Percentiles rank a stretch among this genome's conserved stretches.
Evolutionary conservation across 331 rosid genomes (phyloP).

Genomic region (Erythrophleum ivorense): DNA sequence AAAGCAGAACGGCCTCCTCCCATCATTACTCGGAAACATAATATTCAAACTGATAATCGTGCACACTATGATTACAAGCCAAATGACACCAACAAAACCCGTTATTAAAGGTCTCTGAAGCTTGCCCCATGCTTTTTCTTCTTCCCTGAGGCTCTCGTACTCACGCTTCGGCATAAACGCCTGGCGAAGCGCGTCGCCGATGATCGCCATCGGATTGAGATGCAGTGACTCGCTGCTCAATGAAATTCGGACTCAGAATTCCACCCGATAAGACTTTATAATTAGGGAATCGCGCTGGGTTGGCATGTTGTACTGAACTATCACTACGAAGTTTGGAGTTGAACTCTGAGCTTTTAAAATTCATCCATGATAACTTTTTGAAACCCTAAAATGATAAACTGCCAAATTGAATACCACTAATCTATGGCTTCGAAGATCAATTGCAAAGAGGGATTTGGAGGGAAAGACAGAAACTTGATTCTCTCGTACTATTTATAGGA

Average conservation of each 20-base stretch:
- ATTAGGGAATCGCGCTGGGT: background rate
- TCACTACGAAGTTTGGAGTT: background rate
- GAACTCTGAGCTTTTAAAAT: conserved; percentile 34
- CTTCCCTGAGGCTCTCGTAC: conserved; percentile 84
- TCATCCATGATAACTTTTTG: background rate
- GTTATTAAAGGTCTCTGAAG: conserved; percentile 72
- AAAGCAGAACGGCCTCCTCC: conserved; percentile 72
- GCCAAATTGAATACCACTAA: background rate
- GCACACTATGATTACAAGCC: conserved; percentile 49
- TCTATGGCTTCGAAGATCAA: background rate
- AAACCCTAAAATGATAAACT: conserved; percentile 35
- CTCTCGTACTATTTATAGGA: background rate
- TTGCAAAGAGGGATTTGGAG: background rate
- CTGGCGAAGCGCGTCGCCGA: conserved; percentile 95
- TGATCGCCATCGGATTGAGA: conserved; percentile 62
- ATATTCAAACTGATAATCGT: conserved; percentile 68
- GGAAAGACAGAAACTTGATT: background rate
- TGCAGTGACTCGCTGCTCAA: conserved; percentile 1
- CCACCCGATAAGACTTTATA: background rate
- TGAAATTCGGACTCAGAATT: conserved; percentile 32
- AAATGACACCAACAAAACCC: conserved; percentile 42
- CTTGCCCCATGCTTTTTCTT: conserved; percentile 86
- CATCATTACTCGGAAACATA: conserved; percentile 63
- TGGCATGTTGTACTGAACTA: conserved; percentile 13
- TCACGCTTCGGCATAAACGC: conserved; percentile 94